Evolutionary conservation across 176 grass and related monocot genomes (phyloP).

Genomic region (Typha latifolia): DNA sequence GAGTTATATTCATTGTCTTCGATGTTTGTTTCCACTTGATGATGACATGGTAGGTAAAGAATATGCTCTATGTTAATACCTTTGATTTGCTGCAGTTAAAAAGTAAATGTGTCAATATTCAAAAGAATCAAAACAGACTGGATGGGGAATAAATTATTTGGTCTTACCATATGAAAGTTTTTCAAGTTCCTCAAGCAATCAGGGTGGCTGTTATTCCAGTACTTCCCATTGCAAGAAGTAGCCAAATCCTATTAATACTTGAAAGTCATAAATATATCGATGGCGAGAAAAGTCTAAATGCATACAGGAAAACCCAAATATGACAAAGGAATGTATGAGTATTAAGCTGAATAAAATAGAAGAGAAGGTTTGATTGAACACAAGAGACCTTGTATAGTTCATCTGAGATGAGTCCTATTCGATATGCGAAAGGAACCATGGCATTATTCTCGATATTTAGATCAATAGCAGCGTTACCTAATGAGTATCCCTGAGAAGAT

Average conservation of each 20-base stretch:
- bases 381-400: constrained; percentile 35
- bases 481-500: constrained; percentile 42
- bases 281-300: not conserved
- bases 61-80: constrained; percentile 49
- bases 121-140: too few species aligned
- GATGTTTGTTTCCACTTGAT: constrained; percentile 37
- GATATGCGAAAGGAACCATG: constrained; percentile 38
- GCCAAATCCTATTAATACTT: constrained; percentile 28
- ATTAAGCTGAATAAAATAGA: not conserved
- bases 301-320: not conserved
- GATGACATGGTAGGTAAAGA: constrained; percentile 41
- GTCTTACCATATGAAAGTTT: constrained; percentile 30
- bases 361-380: too few species aligned
- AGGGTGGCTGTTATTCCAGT: constrained; percentile 34
- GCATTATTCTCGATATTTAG: constrained; percentile 43
- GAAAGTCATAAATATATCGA: not conserved
- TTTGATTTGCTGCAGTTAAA: constrained; percentile 34
- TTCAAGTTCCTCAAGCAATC: constrained; percentile 35
- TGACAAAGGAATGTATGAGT: not conserved
- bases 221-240: constrained; percentile 39
- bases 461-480: constrained; percentile 49
- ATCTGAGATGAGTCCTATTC: constrained; percentile 54
- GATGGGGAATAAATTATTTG: not conserved
- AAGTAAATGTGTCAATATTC: not conserved
- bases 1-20: constrained; percentile 31